Conservation (phyloP, 2,329 filamentous ascomycete genomes). For the Alternaria sp. region DNA sequence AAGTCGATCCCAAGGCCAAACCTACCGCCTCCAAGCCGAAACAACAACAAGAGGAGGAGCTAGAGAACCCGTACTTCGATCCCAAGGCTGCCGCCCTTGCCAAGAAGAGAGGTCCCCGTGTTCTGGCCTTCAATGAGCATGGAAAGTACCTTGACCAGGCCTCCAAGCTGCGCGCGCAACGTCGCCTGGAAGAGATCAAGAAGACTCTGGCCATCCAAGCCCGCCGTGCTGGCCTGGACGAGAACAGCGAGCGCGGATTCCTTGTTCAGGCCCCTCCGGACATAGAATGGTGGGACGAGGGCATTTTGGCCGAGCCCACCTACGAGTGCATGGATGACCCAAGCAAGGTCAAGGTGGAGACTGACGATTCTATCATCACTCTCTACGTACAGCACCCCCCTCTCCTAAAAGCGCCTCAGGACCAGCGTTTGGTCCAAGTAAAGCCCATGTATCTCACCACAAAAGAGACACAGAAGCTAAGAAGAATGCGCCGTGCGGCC, state of each 20-base stretch:
- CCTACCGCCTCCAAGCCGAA: conserved; percentile 42
- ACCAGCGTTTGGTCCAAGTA: conserved; percentile 77
- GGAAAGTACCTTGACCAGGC: conserved; percentile 98
- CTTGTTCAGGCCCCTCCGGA: conserved; percentile 83
- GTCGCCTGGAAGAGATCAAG: conserved; percentile 91
- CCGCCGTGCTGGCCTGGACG: conserved; percentile 90
- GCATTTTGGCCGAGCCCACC: conserved; percentile 75
- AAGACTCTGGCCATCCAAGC: conserved; percentile 87
- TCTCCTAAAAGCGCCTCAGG: conserved; percentile 87
- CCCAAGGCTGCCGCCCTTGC: conserved; percentile 65
- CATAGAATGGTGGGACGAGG: conserved; percentile 98
- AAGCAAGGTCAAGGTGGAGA: conserved; percentile 74
- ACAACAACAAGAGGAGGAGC: conserved; percentile 62
- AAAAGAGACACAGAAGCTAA: conserved; percentile 89
- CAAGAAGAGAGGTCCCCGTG: conserved; percentile 68
- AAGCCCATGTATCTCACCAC: conserved; percentile 93
- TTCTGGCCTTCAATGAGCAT: conserved; percentile 90
- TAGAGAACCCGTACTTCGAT: conserved; percentile 85
- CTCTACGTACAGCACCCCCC: conserved; percentile 93
- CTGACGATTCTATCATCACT: conserved; percentile 86
- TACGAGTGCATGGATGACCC: conserved; percentile 76
- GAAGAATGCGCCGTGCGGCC: conserved; percentile 87
- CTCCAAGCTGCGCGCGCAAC: conserved; percentile 85
- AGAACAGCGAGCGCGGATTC: conserved; percentile 92
- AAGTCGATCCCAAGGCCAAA: conserved; percentile 40